Evolutionary conservation across 1,139 yeast species (phyloP), one percentile per base, ranked within the genome.

Genomic region (Geotrichum fermentans): DNA sequence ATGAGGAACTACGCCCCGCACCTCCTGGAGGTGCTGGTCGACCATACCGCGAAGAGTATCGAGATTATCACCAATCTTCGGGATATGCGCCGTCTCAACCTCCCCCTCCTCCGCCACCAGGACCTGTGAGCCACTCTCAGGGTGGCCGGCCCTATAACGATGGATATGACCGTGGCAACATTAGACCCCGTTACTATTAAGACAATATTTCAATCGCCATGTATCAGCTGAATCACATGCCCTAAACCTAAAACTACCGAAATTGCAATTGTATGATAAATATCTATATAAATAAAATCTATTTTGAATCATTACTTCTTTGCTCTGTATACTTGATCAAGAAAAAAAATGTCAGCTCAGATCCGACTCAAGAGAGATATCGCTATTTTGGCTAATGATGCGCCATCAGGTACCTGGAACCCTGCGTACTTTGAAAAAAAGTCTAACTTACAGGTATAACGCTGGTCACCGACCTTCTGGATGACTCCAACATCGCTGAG

Each of bases 401-500:
- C 30, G 6, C 45, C 49, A 30, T 33, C 34, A 22, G 47, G 52
- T 49, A 44, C 17, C n/a, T 5, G 14, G 4, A 7, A 4, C 29
- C 17, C 16, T 33, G 32, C n/a, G n/a, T n/a, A n/a, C n/a, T n/a
- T 11, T 26, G 11, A 28, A 11, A 13, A 5, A 13, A 2, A 13
- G n/a, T 14, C 11, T 24, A 17, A 11, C 37, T 21, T 37, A 35
- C 37, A 57, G 68, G 68, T 6, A 56, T 62, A 37, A 50, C 55
- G 10, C 55, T 65, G 13, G 58, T 57, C 20, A 56, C 47, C 2
- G 52, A 50, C 17, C 40, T 45, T 7, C 18, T 50, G 3, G 43
- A 61, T 36, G 60, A 68, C 1, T 65, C 65, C 38, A 61, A 61
- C 28, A 47, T 70, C 40, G 53, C 53, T 20, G 58, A 59, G 21